Evolutionary conservation across 495 filamentous ascomycete genomes (phyloP).

Genomic region (Neurospora sp.): DNA sequence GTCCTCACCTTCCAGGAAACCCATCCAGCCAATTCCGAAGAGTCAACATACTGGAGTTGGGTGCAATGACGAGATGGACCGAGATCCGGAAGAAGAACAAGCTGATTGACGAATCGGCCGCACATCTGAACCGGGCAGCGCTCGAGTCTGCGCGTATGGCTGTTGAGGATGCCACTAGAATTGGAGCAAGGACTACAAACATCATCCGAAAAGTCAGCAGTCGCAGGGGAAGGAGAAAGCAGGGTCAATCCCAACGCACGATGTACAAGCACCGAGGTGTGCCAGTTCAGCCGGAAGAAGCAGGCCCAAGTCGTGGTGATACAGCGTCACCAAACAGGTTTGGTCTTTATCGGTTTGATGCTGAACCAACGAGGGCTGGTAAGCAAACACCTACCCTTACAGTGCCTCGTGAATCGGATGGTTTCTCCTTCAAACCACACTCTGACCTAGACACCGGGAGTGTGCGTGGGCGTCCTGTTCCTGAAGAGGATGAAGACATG

Average conservation of each 20-base stretch:
- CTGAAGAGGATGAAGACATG: constrained; percentile 7
- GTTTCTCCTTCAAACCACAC: neutral
- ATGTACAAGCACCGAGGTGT: neutral
- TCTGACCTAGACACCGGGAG: neutral
- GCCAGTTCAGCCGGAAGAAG: neutral
- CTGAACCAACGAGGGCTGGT: neutral
- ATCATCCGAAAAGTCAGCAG: constrained; percentile 28
- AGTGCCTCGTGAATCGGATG: neutral
- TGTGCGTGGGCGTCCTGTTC: neutral
- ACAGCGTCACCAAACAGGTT: neutral
- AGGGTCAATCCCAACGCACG: neutral
- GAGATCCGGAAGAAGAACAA: constrained; percentile 60
- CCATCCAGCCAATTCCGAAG: constrained; percentile 53
- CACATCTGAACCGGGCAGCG: constrained; percentile 30
- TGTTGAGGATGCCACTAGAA: constrained; percentile 20
- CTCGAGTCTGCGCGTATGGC: constrained; percentile 27
- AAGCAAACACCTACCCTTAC: neutral
- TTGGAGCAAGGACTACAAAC: constrained; percentile 21
- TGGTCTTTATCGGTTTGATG: neutral
- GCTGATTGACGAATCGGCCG: constrained; percentile 37
- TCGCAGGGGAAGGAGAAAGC: constrained; percentile 11
- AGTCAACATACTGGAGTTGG: constrained; percentile 58
- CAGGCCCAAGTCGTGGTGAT: neutral
- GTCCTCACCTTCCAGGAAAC: constrained; percentile 56
- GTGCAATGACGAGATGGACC: constrained; percentile 52